A percentile compares a stretch with the other conserved stretches of the same genome.
Evolutionary conservation across 1,284 basidiomycete genomes (phyloP).

Genomic region (Bondarzewia mesenterica): DNA sequence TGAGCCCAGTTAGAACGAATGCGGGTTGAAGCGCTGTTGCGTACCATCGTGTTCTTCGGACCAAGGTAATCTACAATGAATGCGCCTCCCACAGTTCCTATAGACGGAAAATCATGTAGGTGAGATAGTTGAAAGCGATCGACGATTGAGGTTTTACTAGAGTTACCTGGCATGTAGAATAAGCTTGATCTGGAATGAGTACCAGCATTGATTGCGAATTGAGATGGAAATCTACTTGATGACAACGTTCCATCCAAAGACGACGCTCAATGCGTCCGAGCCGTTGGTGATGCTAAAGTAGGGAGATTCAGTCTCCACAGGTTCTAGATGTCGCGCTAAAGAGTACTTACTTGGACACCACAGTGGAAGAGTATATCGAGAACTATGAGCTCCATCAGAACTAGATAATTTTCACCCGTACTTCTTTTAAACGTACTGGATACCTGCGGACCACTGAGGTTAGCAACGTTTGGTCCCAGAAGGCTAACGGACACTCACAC

Average conservation of each 20-base stretch:
- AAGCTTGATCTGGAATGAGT: constrained; percentile 38
- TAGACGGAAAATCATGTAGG: neutral
- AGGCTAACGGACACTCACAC: constrained; percentile 32
- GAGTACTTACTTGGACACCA: constrained; percentile 65
- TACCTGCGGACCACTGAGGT: constrained; percentile 30
- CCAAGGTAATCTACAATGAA: constrained; percentile 71
- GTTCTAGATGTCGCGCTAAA: too few relatives aligned
- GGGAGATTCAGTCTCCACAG: too few relatives aligned
- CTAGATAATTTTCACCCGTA: too few relatives aligned
- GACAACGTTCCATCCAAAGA: constrained; percentile 73
- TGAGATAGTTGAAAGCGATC: too few relatives aligned
- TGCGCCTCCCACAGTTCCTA: constrained; percentile 69
- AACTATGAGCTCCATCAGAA: too few relatives aligned
- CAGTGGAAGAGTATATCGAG: constrained; percentile 78
- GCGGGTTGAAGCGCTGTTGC: neutral
- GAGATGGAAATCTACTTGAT: constrained; percentile 47
- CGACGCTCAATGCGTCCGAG: constrained; percentile 38
- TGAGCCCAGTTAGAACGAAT: constrained; percentile 3
- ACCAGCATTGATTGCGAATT: neutral
- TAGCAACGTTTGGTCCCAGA: neutral
- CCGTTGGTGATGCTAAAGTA: constrained; percentile 56
- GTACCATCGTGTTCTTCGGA: constrained; percentile 71
- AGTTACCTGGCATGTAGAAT: constrained; percentile 64
- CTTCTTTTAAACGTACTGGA: constrained; percentile 35
- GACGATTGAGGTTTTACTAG: too few relatives aligned